Evolutionary conservation across 2,329 filamentous ascomycete genomes (phyloP), one percentile per base, ranked within the genome.

Genomic region (Lachnellula suecica): DNA sequence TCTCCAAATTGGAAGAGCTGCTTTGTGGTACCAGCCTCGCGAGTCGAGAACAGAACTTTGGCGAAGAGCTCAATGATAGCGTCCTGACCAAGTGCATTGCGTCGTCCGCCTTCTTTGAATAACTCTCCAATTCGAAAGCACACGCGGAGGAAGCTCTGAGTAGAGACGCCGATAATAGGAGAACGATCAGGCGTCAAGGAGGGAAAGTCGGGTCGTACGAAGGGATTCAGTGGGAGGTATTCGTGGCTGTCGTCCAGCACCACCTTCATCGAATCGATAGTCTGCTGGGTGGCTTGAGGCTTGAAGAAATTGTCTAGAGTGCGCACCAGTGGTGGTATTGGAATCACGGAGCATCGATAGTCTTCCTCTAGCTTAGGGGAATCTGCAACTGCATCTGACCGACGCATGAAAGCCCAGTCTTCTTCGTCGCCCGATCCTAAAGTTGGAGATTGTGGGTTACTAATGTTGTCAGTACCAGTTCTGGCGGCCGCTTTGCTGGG

Each of bases 41-140:
- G 77, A 49, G 71, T 77, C 0, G 85, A 87, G 47, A 74, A 75
- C 1, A 72, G 72, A 2, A 88, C 79, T 23, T 81, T 75, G 3
- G 83, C 83, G 62, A 84, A 89, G 0, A 89, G 68, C 63, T 88
- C 85, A 53, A 88, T 77, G 48, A 88, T 75, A 4, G 72, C 73
- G 47, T 79, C 75, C 40, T 78, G 74, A 15, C 71, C 71, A 43
- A 83, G 70, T 2, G 68, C 68, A 11, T 73, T 72, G 47, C 72
- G 72, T 46, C 66, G 69, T 31, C 53, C 47, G 2, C 77, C 77
- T 43, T 73, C 72, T 44, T 75, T 78, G 44, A 82, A 65, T 51
- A 86, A 77, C 61, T 88, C 83, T 3, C 79, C 80, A 22, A 87
- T 73, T 23, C 83, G 77, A 59, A 89, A 88, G 63, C 84, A 88